These are phyloP conservation scores for Penicillium tannophilum DNA, from an alignment of 495 filamentous ascomycete genomes.

Conservation along the genomic window DNA sequence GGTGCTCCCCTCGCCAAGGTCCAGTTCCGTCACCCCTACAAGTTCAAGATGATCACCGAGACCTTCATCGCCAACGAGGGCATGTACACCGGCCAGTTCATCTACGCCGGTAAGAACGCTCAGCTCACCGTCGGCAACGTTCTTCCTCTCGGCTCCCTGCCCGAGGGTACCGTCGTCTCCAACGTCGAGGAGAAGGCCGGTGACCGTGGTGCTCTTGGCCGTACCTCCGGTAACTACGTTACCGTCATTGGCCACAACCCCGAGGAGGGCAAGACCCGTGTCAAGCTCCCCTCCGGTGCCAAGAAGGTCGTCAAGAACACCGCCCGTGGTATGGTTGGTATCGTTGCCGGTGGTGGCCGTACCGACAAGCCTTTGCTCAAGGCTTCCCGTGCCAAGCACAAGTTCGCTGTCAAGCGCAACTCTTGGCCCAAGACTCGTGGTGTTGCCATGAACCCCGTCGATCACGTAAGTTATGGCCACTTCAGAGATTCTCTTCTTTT, in stretches of 20 bases:
- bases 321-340: conserved; percentile 97
- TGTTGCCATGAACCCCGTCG: conserved; percentile 99
- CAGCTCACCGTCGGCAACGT: conserved; percentile 94
- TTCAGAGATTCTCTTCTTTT: background rate
- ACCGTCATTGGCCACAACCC: conserved; percentile 99
- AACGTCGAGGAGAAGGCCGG: conserved; percentile 99
- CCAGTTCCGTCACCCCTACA: conserved; percentile 90
- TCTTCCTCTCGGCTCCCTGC: conserved; percentile 88
- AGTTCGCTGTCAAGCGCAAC: conserved; percentile 99
- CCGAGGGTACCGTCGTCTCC: conserved; percentile 97
- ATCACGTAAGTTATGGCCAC: conserved; percentile 68
- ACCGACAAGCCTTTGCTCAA: conserved; percentile 99
- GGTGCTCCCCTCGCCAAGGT: conserved; percentile 97
- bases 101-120: conserved; percentile 99
- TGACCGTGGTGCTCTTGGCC: conserved; percentile 92
- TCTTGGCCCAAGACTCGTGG: conserved; percentile 99
- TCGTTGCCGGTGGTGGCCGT: conserved; percentile 97
- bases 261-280: conserved; percentile 97
- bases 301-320: conserved; percentile 97
- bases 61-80: conserved; percentile 99
- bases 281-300: conserved; percentile 97
- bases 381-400: conserved; percentile 98
- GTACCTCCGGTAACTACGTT: conserved; percentile 98
- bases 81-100: conserved; percentile 99
- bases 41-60: conserved; percentile 86